Conservation (phyloP, 148 eudicot species). For the Rhododendron simsii region DNA sequence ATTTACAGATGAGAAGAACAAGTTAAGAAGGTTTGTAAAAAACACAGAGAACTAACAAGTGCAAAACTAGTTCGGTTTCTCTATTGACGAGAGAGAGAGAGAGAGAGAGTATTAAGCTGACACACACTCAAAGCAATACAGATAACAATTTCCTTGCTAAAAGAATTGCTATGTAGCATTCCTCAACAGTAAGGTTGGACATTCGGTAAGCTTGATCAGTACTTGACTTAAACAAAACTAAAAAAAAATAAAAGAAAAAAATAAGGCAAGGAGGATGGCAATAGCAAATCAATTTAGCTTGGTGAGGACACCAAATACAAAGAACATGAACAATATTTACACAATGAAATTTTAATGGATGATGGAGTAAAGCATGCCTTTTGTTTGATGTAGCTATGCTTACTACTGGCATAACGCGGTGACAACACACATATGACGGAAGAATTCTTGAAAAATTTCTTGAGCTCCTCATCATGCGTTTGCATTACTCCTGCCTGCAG, state of each 20-base stretch:
- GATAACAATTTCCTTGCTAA: not conserved
- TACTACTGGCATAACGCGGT: constrained; percentile 84
- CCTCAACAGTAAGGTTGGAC: not conserved
- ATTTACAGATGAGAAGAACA: not conserved
- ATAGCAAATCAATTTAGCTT: not conserved
- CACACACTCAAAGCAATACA: not conserved
- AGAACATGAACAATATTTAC: not conserved
- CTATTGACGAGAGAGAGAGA: not conserved
- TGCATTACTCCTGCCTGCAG: constrained; percentile 86
- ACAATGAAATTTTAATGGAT: not conserved
- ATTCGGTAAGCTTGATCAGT: not conserved
- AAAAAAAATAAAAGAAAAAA: not conserved
- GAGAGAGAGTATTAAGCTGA: not conserved
- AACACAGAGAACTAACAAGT: not conserved
- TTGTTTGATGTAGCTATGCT: constrained; percentile 72
- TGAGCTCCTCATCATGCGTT: constrained; percentile 95
- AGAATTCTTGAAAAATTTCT: constrained; percentile 80
- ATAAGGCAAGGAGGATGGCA: not conserved
- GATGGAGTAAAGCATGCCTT: constrained; percentile 41
- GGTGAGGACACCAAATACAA: not conserved
- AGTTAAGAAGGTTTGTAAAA: not conserved
- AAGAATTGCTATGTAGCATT: not conserved
- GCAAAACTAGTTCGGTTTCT: not conserved
- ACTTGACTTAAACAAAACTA: not conserved
- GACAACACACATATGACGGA: constrained; percentile 87